Percentiles rank a stretch among this genome's conserved stretches.
phyloP scores from a whole-genome alignment of 2,329 filamentous ascomycete genomes.

The Beauveria asiatica region DNA sequence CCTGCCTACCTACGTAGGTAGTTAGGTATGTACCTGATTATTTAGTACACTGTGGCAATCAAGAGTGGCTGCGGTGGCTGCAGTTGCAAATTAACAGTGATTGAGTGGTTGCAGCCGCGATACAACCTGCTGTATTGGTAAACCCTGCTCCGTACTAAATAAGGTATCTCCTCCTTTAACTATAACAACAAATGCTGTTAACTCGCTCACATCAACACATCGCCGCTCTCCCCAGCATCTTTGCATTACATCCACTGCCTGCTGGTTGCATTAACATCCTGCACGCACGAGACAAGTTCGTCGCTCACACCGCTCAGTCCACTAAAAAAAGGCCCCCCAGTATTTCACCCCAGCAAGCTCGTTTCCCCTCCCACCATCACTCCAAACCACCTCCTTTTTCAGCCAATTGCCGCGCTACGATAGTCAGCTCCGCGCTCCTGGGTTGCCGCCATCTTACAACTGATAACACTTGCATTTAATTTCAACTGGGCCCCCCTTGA shows the following conservation, averaged over 20 bases:
- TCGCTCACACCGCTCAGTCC: slow-evolving; percentile 1
- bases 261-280: background rate
- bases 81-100: too few relatives aligned
- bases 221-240: background rate
- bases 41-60: too few relatives aligned
- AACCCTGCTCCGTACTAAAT: too few relatives aligned
- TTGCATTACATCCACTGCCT: background rate
- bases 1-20: too few relatives aligned
- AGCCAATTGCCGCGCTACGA: slow-evolving; percentile 11
- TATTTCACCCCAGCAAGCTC: background rate
- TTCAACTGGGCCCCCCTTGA: background rate
- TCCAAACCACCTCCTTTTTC: background rate
- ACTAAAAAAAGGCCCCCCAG: background rate
- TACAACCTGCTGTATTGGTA: too few relatives aligned
- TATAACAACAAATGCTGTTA: too few relatives aligned
- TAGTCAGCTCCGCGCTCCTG: slow-evolving; percentile 9
- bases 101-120: too few relatives aligned
- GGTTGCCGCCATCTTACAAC: background rate
- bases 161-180: too few relatives aligned
- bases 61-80: too few relatives aligned
- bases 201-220: background rate
- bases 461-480: background rate
- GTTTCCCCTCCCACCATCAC: background rate
- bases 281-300: slow-evolving; percentile 2
- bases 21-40: too few relatives aligned